Evolutionary conservation across 2,329 filamentous ascomycete species (phyloP), one percentile per base, ranked within the genome.

Genomic region (Cladosporium sphaerospermum): DNA sequence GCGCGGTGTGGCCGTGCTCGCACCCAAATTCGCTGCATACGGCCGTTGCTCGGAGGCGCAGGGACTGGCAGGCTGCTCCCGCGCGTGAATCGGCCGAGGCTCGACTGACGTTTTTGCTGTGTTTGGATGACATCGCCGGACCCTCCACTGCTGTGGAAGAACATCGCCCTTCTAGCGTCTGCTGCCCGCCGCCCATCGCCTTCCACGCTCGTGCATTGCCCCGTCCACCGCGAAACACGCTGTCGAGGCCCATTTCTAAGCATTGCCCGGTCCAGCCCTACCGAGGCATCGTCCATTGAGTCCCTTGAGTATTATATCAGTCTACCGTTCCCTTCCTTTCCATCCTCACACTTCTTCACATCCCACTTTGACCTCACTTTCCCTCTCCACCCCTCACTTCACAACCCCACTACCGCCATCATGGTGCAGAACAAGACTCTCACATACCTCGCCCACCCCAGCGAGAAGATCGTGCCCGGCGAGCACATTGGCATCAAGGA

Each of bases 401-500:
- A 19, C 31, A 9, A 18, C 8, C 34, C 31, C 43, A 41, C 39
- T 41, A n/a, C 39, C 31, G 36, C 42, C 55, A 72, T 39, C 37
- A 78, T 78, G 75, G 75, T 76, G 59, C 75, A 80, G 56, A 93
- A 91, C 81, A 90, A 89, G 74, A 81, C 78, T 37, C 72, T 93
- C 63, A 75, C 90, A 69, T 92, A 85, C 79, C 88, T 85, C 66
- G 74, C 82, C 61, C 62, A 84, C 56, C 88, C 89, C 44, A 68
- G 73, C 46, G 86, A 80, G 54, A 76, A 79, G 65, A 89, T 88
- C 16, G 79, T 86, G 33, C 69, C 82, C 2, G 88, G 88, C 45
- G 73, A 92, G 70, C 75, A 95, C 69, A 74, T 95, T 53, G 73
- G 71, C 18, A 66, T 90, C 55, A 85, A 93, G 69, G 71, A 78